phyloP scores from a whole-genome alignment of 768 basidiomycete species.

The Lactifluus pinguis region DNA sequence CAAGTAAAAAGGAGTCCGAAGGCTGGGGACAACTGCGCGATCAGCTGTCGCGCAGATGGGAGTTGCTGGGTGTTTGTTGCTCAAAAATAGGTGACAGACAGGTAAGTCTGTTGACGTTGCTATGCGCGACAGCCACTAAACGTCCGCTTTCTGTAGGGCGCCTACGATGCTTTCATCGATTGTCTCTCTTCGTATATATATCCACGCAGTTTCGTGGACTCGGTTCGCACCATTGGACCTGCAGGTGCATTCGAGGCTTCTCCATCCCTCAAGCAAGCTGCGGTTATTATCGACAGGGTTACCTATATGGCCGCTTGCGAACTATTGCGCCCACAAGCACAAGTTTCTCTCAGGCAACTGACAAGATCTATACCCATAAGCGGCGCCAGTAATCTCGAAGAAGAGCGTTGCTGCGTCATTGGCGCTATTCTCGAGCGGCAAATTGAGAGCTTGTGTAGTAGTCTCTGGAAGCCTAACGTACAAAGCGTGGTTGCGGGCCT shows the following conservation, averaged over 20 bases:
- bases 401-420: constrained; percentile 24
- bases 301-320: constrained; percentile 64
- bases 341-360: constrained; percentile 37
- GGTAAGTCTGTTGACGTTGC: constrained; percentile 34
- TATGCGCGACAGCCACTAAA: not conserved
- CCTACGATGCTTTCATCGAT: constrained; percentile 43
- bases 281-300: constrained; percentile 50
- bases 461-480: constrained; percentile 51
- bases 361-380: constrained; percentile 6
- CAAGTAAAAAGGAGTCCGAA: constrained; percentile 26
- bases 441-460: constrained; percentile 42
- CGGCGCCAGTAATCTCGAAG: not conserved
- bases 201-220: constrained; percentile 15
- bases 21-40: constrained; percentile 53
- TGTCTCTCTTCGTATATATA: constrained; percentile 26
- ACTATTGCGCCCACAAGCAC: constrained; percentile 42
- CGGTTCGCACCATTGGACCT: constrained; percentile 15
- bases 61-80: constrained; percentile 72
- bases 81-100: constrained; percentile 68
- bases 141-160: constrained; percentile 34
- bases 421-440: constrained; percentile 60
- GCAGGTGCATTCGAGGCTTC: constrained; percentile 33
- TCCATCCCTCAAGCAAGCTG: constrained; percentile 44
- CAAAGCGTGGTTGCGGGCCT: constrained; percentile 33
- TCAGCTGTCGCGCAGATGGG: constrained; percentile 65